Evolutionary conservation across 2,329 filamentous ascomycete species (phyloP).

Genomic region (Mycogone perniciosa): DNA sequence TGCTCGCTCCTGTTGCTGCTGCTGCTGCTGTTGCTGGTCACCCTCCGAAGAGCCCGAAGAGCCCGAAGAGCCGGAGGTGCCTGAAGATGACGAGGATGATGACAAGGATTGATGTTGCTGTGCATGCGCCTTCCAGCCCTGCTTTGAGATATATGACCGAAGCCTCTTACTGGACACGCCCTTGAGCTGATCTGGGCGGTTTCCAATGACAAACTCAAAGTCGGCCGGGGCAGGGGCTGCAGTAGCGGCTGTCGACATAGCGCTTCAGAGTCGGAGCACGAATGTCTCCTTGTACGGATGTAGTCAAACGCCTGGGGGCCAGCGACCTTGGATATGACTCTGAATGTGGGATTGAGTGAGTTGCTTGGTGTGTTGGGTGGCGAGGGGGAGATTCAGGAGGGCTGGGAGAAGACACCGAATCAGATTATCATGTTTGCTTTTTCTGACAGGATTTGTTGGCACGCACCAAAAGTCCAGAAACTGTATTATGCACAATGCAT

Average conservation of each 20-base stretch:
- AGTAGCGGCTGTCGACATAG: background rate
- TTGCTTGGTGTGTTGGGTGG: no score
- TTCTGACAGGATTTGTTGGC: no score
- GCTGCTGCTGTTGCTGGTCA: background rate
- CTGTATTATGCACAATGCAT: no score
- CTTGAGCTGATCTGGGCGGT: constrained; percentile 20
- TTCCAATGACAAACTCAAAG: constrained; percentile 20
- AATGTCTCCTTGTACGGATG: no score
- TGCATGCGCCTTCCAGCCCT: constrained; percentile 16
- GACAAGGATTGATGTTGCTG: constrained; percentile 3
- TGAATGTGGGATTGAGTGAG: no score
- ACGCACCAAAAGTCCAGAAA: no score
- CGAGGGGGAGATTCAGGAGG: no score
- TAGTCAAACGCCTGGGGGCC: no score
- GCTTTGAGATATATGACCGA: constrained; percentile 18
- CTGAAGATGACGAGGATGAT: background rate
- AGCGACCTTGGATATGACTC: background rate
- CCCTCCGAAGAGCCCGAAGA: background rate
- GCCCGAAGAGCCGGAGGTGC: background rate
- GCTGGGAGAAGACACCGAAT: no score
- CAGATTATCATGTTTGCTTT: no score
- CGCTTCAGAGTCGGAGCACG: no score
- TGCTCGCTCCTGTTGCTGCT: constrained; percentile 1
- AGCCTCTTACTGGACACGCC: constrained; percentile 14
- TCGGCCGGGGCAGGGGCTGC: background rate